Conservation (phyloP, 2,329 filamentous ascomycete genomes). For the Dactylellina parvicollis region DNA sequence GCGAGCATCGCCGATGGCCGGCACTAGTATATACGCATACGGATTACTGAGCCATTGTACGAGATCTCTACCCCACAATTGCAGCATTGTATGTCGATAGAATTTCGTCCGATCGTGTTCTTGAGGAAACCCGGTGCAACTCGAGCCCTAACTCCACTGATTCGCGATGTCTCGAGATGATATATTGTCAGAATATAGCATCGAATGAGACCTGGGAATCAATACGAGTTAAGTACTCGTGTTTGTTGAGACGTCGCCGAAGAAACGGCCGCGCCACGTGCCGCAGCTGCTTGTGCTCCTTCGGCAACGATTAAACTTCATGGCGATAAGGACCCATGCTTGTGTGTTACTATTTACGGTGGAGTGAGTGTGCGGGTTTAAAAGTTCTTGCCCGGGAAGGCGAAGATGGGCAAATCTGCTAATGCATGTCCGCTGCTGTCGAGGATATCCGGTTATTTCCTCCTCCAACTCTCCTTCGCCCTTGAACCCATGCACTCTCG, state of each 20-base stretch:
- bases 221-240: too few relatives aligned
- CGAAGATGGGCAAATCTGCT: conserved; percentile 20
- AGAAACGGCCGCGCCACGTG: conserved; percentile 16
- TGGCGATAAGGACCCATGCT: conserved; percentile 35
- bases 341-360: conserved; percentile 49
- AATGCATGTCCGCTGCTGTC: conserved; percentile 1
- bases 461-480: conserved; percentile 20
- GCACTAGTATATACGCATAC: conserved; percentile 6
- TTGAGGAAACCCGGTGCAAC: conserved; percentile 5
- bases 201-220: neutral
- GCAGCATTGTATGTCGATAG: neutral
- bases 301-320: conserved; percentile 21
- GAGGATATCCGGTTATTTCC: conserved; percentile 6
- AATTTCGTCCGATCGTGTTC: conserved; percentile 35
- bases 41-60: conserved; percentile 48
- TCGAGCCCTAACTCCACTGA: conserved; percentile 10
- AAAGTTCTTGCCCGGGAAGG: conserved; percentile 39
- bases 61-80: conserved; percentile 35
- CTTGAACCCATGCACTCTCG: conserved; percentile 34
- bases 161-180: neutral
- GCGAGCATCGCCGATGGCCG: conserved; percentile 8
- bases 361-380: conserved; percentile 18
- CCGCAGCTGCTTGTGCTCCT: conserved; percentile 17
- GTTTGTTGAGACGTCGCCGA: too few relatives aligned
- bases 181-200: neutral